phyloP scores from a whole-genome alignment of 2,329 filamentous ascomycete genomes.

The Apiospora saccharicola region DNA sequence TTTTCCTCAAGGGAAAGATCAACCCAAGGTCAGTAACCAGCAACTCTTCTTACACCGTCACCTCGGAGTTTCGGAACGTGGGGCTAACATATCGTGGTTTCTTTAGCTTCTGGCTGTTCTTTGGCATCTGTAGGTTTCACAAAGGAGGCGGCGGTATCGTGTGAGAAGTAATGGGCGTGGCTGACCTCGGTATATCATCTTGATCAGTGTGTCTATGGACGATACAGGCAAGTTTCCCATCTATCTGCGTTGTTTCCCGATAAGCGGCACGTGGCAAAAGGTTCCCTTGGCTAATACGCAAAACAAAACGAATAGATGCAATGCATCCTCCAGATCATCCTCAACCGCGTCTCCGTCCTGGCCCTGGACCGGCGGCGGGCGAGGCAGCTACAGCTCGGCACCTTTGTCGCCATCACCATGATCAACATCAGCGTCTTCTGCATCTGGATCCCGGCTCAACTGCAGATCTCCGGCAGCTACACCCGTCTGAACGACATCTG shows the following conservation, averaged over 20 bases:
- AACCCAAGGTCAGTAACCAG: conserved; percentile 22
- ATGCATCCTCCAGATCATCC: conserved; percentile 60
- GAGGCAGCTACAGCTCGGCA: conserved; percentile 50
- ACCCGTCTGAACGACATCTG: conserved; percentile 56
- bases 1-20: conserved; percentile 31
- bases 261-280: not conserved
- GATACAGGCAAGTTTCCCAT: not conserved
- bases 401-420: conserved; percentile 53
- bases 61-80: not conserved
- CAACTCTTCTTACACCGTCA: not conserved
- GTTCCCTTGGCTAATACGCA: not conserved
- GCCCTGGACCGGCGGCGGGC: conserved; percentile 48
- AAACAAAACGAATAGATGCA: conserved; percentile 47
- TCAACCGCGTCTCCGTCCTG: conserved; percentile 59
- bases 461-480: conserved; percentile 50
- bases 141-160: too few species aligned
- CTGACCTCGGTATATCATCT: not conserved
- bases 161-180: too few species aligned
- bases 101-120: conserved; percentile 26
- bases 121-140: conserved; percentile 25
- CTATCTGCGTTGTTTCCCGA: not conserved
- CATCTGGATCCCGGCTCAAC: conserved; percentile 62
- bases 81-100: not conserved
- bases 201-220: conserved; percentile 22
- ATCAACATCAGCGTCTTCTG: conserved; percentile 61